Evolutionary conservation across 1,284 basidiomycete species (phyloP).

Genomic region (Macrocybe sp.): DNA sequence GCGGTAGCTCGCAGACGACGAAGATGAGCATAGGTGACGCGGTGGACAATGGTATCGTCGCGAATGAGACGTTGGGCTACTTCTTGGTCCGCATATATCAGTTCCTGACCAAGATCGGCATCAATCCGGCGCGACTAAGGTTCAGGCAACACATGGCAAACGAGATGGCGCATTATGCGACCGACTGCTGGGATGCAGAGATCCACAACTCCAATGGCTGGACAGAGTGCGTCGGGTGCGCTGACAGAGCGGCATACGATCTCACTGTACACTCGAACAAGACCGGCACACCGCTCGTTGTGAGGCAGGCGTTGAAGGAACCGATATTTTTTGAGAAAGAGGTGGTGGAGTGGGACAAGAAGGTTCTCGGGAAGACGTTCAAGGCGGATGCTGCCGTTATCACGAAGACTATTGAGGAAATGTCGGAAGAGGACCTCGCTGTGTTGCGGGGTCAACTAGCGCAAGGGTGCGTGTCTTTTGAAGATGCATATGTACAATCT

Average conservation of each 20-base stretch:
- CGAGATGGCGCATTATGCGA: conserved; percentile 99
- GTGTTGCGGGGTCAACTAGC: conserved; percentile 73
- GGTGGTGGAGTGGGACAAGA: conserved; percentile 83
- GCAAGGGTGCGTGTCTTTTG: conserved; percentile 54
- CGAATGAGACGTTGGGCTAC: conserved; percentile 97
- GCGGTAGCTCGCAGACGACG: conserved; percentile 66
- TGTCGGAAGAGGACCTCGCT: conserved; percentile 68
- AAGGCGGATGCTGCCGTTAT: conserved; percentile 79
- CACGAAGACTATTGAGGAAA: conserved; percentile 62
- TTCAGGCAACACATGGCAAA: conserved; percentile 94
- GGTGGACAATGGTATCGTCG: conserved; percentile 81
- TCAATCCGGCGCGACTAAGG: conserved; percentile 80
- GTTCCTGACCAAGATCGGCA: conserved; percentile 91
- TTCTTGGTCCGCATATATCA: conserved; percentile 92
- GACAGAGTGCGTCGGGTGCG: conserved; percentile 99
- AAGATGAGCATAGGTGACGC: conserved; percentile 86
- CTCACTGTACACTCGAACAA: conserved; percentile 55
- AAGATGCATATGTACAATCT: conserved; percentile 11
- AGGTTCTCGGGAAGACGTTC: conserved; percentile 86
- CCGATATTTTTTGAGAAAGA: conserved; percentile 64
- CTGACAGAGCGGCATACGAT: conserved; percentile 97
- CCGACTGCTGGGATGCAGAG: conserved; percentile 99
- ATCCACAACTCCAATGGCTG: conserved; percentile 94
- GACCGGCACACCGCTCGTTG: conserved; percentile 74
- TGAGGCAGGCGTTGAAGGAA: conserved; percentile 82